A percentile compares a stretch with the other conserved stretches of the same genome.
These are phyloP conservation scores for Starmerella bombicola DNA, from an alignment of 805 yeast genomes.

Conservation along the genomic window DNA sequence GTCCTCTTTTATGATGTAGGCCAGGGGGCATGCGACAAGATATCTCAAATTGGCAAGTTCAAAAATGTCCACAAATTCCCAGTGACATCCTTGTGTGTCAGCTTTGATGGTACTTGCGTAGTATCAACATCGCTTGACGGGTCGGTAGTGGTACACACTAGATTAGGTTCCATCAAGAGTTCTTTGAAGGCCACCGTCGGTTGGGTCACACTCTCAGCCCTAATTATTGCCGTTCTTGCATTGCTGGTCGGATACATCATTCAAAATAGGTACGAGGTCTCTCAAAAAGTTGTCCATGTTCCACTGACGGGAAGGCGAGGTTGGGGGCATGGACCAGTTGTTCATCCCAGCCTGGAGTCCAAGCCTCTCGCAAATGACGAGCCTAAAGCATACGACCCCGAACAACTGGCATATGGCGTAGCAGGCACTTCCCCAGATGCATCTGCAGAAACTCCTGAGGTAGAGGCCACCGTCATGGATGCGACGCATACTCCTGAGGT, in stretches of 20 bases:
- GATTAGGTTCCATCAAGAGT: not conserved
- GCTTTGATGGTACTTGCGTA: slow-evolving; percentile 10
- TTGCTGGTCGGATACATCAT: slow-evolving; percentile 1
- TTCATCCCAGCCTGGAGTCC: not conserved
- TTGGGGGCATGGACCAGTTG: slow-evolving; percentile 11
- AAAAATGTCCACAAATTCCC: slow-evolving; percentile 18
- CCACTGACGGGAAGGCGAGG: slow-evolving; percentile 3
- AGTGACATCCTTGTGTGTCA: slow-evolving; percentile 19
- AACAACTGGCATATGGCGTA: not conserved
- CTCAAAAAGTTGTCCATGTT: not conserved
- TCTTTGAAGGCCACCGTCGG: slow-evolving; percentile 9
- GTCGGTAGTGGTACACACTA: slow-evolving; percentile 10
- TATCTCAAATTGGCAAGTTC: slow-evolving; percentile 5
- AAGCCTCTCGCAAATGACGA: not conserved
- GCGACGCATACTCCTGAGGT: slow-evolving; percentile 2
- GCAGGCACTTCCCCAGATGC: slow-evolving; percentile 4
- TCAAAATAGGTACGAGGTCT: not conserved
- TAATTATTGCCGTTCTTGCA: slow-evolving; percentile 12
- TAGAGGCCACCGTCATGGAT: not conserved
- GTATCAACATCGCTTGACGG: slow-evolving; percentile 22
- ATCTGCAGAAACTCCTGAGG: slow-evolving; percentile 1
- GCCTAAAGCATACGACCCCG: not conserved
- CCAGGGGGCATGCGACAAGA: not conserved
- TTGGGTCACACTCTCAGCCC: slow-evolving; percentile 16
- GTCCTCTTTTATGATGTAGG: slow-evolving; percentile 10